A percentile compares a stretch with the other conserved stretches of the same genome.
These are phyloP conservation scores for Xylona heveae DNA, from an alignment of 495 filamentous ascomycete species.

Conservation along the genomic window DNA sequence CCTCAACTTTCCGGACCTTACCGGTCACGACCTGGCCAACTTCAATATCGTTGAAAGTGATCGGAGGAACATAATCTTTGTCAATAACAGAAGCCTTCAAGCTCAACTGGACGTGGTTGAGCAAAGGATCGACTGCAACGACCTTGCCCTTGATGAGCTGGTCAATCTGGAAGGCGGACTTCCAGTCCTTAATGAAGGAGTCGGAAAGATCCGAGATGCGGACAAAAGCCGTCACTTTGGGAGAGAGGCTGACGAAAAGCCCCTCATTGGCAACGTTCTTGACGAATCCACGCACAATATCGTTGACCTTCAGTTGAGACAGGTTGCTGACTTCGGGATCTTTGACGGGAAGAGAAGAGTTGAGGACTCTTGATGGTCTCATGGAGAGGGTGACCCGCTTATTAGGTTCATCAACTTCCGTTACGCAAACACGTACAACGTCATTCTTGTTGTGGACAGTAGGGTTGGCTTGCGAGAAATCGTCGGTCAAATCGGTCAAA, in stretches of 20 bases:
- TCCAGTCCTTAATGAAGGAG: conserved; percentile 86
- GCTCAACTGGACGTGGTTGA: conserved; percentile 64
- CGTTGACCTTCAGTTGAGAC: conserved; percentile 51
- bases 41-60: conserved; percentile 49
- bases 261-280: conserved; percentile 72
- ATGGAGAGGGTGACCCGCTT: conserved; percentile 64
- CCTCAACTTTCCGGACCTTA: conserved; percentile 77
- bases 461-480: conserved; percentile 55
- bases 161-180: conserved; percentile 61
- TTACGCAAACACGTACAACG: conserved; percentile 60
- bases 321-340: conserved; percentile 55
- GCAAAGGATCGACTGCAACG: conserved; percentile 35
- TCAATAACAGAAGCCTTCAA: conserved; percentile 70
- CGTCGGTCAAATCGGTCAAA: conserved; percentile 62
- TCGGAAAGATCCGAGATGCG: conserved; percentile 78
- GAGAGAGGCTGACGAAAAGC: conserved; percentile 60
- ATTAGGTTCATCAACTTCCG: conserved; percentile 59
- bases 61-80: conserved; percentile 47
- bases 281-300: conserved; percentile 73
- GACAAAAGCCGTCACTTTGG: conserved; percentile 59
- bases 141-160: conserved; percentile 81
- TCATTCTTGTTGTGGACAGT: conserved; percentile 58
- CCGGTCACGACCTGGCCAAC: conserved; percentile 66
- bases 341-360: conserved; percentile 61
- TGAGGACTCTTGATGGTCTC: conserved; percentile 73